Base-by-base conservation (phyloP, 805 yeast genomes). In the Saccharomycopsis amapae region DNA sequence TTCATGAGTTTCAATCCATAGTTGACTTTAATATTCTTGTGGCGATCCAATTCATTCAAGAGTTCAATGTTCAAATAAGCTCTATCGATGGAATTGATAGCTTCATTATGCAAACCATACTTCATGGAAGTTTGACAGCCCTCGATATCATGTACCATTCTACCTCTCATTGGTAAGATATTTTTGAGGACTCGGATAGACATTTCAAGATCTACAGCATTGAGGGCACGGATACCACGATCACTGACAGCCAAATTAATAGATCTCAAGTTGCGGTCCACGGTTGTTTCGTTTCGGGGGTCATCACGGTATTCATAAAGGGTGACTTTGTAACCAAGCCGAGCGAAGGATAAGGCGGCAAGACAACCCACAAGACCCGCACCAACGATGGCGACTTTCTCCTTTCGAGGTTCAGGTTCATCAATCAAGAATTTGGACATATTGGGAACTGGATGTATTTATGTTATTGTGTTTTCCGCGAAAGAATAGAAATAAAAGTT, bases 361-460 rank as follows among this genome's bases (percentile, higher is more conserved):
- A 87, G 67, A 44, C 93, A 75, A 0, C 97, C 97, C 2, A 89
- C 97, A 4, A 85, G 75, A 0, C 97, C 97, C 1, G 93, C 95
- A 1, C 97, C 97, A 15, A 89, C 75, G 24, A 89, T 70, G 1
- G 76, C 87, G 15, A 73, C 76, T 7, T 61, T 50, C 41, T 60
- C 63, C 3, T 54, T 40, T 55, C 52, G 22, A n/a, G 40, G 42
- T 5, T 34, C 47, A 17, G 44, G 44, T 13, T 42, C 37, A 20
- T 41, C 49, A 9, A 38, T 25, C 12, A 44, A 17, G n/a, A 23
- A n/a, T n/a, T n/a, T n/a, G n/a, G n/a, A n/a, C n/a, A n/a, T n/a
- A n/a, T n/a, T n/a, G n/a, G n/a, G n/a, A n/a, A n/a, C n/a, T n/a
- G n/a, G n/a, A n/a, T n/a, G n/a, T n/a, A n/a, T n/a, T n/a, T n/a